phyloP scores from a whole-genome alignment of 805 yeast genomes.

The Pichia manshurica region DNA sequence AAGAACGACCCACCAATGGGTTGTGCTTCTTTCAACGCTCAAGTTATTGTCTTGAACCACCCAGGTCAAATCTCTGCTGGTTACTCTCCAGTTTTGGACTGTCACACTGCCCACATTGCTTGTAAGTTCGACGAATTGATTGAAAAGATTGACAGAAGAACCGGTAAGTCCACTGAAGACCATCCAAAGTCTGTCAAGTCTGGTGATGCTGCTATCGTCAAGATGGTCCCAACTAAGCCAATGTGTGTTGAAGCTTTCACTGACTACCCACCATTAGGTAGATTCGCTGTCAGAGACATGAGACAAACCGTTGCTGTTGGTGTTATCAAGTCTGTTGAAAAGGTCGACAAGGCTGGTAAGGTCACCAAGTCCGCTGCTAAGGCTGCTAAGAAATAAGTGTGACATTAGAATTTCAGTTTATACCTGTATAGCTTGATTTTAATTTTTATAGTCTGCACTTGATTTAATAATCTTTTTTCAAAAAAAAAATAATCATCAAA shows the following conservation, averaged over 20 bases:
- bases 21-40: constrained; percentile 66
- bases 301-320: constrained; percentile 99
- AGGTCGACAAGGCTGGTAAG: constrained; percentile 81
- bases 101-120: constrained; percentile 92
- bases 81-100: constrained; percentile 86
- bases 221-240: constrained; percentile 82
- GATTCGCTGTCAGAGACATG: constrained; percentile 99
- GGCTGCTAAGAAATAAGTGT: constrained; percentile 66
- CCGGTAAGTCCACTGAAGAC: constrained; percentile 88
- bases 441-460: not conserved
- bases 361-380: constrained; percentile 93
- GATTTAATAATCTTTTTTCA: constrained; percentile 1
- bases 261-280: constrained; percentile 95
- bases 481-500: no score
- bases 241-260: constrained; percentile 92
- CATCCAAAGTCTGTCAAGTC: constrained; percentile 90
- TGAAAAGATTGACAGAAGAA: constrained; percentile 85
- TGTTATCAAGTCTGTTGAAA: constrained; percentile 93
- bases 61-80: constrained; percentile 90
- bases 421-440: constrained; percentile 4
- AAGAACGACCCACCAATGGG: constrained; percentile 84
- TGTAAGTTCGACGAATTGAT: constrained; percentile 79
- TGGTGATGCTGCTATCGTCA: constrained; percentile 94
- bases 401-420: not conserved
- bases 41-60: constrained; percentile 83